These are phyloP conservation scores for Nectriaceae sp. DNA, from an alignment of 2,329 filamentous ascomycete genomes.

Conservation along the genomic window DNA sequence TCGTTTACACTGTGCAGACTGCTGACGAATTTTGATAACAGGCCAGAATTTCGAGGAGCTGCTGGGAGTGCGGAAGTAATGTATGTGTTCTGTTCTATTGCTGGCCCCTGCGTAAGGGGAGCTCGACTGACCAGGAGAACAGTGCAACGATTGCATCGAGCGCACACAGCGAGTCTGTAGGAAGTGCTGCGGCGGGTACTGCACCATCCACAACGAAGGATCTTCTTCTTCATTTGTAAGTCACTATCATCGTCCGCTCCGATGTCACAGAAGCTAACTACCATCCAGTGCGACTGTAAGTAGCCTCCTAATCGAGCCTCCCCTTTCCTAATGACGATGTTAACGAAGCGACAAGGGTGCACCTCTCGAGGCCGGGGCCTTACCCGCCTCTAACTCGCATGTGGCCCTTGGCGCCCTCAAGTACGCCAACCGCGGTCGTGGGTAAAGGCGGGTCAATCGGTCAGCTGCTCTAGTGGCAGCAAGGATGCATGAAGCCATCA, in stretches of 20 bases:
- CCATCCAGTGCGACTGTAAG: conserved; percentile 50
- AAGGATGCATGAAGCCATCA: neutral
- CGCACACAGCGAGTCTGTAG: conserved; percentile 71
- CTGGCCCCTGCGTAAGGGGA: conserved; percentile 2
- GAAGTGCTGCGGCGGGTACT: conserved; percentile 78
- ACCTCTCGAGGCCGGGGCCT: conserved; percentile 37
- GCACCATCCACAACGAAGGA: conserved; percentile 79
- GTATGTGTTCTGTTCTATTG: conserved; percentile 47
- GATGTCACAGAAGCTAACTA: conserved; percentile 28
- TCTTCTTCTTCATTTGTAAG: conserved; percentile 65
- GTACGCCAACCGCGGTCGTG: neutral
- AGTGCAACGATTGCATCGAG: conserved; percentile 77
- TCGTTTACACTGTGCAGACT: neutral
- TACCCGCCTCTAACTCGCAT: conserved; percentile 23
- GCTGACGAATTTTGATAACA: conserved; percentile 33
- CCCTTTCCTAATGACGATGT: neutral
- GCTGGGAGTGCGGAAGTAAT: conserved; percentile 84
- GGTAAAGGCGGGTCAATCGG: neutral
- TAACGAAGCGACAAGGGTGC: conserved; percentile 30
- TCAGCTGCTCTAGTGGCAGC: neutral
- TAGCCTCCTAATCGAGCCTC: neutral
- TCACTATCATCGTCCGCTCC: conserved; percentile 10
- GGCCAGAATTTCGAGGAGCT: conserved; percentile 66
- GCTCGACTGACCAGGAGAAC: neutral
- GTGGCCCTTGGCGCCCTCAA: neutral